A percentile compares a stretch with the other conserved stretches of the same genome.
phyloP scores from a whole-genome alignment of 2,329 filamentous ascomycete species.

The Metarhizium robertsii region DNA sequence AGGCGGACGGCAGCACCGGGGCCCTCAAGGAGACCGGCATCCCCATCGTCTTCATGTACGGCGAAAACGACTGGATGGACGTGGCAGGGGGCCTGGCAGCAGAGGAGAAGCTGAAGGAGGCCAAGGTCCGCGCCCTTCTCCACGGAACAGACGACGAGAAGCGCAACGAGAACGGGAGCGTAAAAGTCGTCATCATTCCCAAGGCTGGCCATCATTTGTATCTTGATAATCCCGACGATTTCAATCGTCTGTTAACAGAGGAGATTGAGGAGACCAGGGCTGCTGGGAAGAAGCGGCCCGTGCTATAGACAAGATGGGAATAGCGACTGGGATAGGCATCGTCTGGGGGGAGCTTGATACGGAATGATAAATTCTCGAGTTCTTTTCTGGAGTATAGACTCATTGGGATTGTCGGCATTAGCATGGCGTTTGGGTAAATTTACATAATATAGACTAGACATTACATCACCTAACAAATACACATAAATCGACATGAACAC shows the following conservation, averaged over 20 bases:
- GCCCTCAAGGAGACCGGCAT: constrained; percentile 50
- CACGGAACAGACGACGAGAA: constrained; percentile 59
- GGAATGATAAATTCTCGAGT: too few species aligned
- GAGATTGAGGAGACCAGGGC: constrained; percentile 43
- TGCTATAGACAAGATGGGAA: not conserved
- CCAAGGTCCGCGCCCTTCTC: constrained; percentile 49
- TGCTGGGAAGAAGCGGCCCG: constrained; percentile 10
- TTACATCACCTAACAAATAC: too few species aligned
- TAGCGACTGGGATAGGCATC: not conserved
- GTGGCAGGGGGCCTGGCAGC: constrained; percentile 74
- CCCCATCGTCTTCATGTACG: constrained; percentile 90
- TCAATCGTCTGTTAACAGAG: constrained; percentile 42
- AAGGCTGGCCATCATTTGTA: constrained; percentile 52
- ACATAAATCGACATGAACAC: too few species aligned
- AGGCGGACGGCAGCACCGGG: constrained; percentile 13
- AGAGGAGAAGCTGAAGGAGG: constrained; percentile 66
- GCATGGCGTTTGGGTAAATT: not conserved
- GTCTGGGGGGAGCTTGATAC: not conserved
- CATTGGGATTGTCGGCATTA: not conserved
- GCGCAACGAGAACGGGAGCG: constrained; percentile 64
- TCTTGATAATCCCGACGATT: constrained; percentile 49
- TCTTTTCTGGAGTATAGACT: too few species aligned
- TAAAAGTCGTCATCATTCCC: constrained; percentile 69
- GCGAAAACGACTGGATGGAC: constrained; percentile 99
- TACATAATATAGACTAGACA: not conserved